Conservation (phyloP, 2,329 filamentous ascomycete genomes). For the Dactylonectria estremocensis region DNA sequence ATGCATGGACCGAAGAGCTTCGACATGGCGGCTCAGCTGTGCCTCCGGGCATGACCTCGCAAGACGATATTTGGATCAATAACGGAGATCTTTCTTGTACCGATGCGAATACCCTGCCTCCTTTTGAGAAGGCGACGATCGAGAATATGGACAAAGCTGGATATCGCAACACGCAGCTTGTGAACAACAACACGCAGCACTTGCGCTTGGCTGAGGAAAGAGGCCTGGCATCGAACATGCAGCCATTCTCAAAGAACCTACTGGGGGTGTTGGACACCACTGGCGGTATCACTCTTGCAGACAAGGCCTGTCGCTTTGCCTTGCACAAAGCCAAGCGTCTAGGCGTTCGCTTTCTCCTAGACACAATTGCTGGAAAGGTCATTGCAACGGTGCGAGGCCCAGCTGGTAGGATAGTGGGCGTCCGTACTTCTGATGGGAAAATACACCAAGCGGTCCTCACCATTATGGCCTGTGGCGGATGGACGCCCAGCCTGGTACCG, state of each 20-base stretch:
- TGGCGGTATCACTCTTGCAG: not conserved
- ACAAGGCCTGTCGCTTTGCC: constrained; percentile 24
- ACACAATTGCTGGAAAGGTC: not conserved
- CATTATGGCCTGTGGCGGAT: constrained; percentile 25
- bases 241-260: not conserved
- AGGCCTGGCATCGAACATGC: not conserved
- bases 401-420: not conserved
- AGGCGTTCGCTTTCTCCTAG: not conserved
- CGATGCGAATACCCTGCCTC: constrained; percentile 39
- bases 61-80: constrained; percentile 56
- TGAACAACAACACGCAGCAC: not conserved
- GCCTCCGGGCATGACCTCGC: constrained; percentile 53
- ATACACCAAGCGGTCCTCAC: not conserved
- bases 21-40: constrained; percentile 41
- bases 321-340: constrained; percentile 14
- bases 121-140: constrained; percentile 49
- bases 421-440: constrained; percentile 6
- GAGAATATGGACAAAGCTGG: constrained; percentile 13
- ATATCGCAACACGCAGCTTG: not conserved
- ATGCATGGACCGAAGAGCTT: constrained; percentile 61
- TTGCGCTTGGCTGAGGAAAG: not conserved
- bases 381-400: not conserved
- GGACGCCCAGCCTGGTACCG: constrained; percentile 39
- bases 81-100: constrained; percentile 53
- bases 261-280: not conserved